phyloP scores from a whole-genome alignment of 257 asterid species.

The Coffea canephora region DNA sequence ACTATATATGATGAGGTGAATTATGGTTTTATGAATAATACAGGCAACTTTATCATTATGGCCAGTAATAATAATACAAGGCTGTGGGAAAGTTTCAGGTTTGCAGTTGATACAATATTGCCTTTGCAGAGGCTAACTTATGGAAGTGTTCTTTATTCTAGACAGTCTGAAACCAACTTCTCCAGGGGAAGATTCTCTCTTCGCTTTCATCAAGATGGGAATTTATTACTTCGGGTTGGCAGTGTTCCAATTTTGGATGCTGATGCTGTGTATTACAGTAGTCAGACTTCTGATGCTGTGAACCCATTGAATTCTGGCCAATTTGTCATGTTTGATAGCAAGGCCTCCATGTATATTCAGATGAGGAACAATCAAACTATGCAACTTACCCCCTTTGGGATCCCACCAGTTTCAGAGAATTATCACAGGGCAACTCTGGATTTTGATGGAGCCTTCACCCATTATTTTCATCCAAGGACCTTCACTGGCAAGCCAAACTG shows the following conservation, averaged over 20 bases:
- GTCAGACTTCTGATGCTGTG: conserved; percentile 18
- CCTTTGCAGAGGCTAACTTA: conserved; percentile 23
- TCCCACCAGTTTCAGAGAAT: conserved; percentile 24
- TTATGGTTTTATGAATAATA: conserved; percentile 43
- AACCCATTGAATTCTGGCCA: conserved; percentile 31
- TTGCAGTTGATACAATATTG: conserved; percentile 37
- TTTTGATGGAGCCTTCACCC: conserved; percentile 47
- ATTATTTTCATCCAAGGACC: conserved; percentile 39
- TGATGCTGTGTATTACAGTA: conserved; percentile 42
- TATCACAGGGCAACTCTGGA: conserved; percentile 43
- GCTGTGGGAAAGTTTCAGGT: conserved; percentile 52
- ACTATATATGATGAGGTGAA: conserved; percentile 18
- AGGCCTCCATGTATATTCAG: conserved; percentile 27
- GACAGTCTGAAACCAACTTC: conserved; percentile 27
- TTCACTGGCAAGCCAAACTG: conserved; percentile 25
- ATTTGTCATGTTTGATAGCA: conserved; percentile 28
- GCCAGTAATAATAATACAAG: conserved; percentile 8
- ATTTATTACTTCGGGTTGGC: conserved; percentile 31
- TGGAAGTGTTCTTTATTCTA: conserved; percentile 14
- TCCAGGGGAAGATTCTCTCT: conserved; percentile 54
- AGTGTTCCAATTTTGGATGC: conserved; percentile 27
- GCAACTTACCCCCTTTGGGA: not conserved
- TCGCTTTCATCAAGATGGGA: conserved; percentile 27
- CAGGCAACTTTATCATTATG: conserved; percentile 47
- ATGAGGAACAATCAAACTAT: conserved; percentile 23